A percentile compares a stretch with the other conserved stretches of the same genome.
These are phyloP conservation scores for Blastocystis sp. DNA, from an alignment of 352 stramenopile species.

Conservation along the genomic window DNA sequence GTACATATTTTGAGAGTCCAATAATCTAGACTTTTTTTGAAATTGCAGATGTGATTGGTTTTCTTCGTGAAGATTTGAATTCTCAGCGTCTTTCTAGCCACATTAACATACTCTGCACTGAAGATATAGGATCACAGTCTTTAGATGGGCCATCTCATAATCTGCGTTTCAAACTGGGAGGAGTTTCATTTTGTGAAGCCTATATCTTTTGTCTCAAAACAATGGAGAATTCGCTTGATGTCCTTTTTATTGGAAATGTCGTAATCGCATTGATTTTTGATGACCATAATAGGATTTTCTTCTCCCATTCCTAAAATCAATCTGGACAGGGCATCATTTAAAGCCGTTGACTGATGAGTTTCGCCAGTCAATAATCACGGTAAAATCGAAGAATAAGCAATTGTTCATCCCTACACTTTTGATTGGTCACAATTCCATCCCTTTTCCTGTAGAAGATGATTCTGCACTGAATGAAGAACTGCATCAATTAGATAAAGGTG, in stretches of 20 bases:
- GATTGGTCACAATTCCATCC: conserved; percentile 10
- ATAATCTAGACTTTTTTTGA: conserved; percentile 43
- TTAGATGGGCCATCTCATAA: background rate
- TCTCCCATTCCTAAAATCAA: background rate
- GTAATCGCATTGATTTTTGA: background rate
- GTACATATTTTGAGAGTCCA: background rate
- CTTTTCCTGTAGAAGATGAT: background rate
- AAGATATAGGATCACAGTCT: background rate
- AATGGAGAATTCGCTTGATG: background rate
- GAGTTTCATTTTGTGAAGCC: background rate
- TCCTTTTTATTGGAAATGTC: conserved; percentile 22
- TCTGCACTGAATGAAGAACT: background rate
- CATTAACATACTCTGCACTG: background rate
- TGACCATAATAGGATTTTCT: background rate
- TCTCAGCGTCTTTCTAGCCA: background rate
- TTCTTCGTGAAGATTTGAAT: conserved; percentile 19
- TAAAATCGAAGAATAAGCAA: conserved; percentile 22
- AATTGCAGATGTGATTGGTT: conserved; percentile 19
- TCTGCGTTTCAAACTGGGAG: conserved; percentile 21
- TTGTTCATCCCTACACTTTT: conserved; percentile 36
- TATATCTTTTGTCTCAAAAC: conserved; percentile 1
- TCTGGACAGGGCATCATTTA: conserved; percentile 47
- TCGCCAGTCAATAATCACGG: background rate
- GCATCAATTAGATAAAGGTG: background rate
- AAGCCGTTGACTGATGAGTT: conserved; percentile 9